These are phyloP conservation scores for Ogataea henricii DNA, from an alignment of 805 yeast genomes.

Conservation along the genomic window DNA sequence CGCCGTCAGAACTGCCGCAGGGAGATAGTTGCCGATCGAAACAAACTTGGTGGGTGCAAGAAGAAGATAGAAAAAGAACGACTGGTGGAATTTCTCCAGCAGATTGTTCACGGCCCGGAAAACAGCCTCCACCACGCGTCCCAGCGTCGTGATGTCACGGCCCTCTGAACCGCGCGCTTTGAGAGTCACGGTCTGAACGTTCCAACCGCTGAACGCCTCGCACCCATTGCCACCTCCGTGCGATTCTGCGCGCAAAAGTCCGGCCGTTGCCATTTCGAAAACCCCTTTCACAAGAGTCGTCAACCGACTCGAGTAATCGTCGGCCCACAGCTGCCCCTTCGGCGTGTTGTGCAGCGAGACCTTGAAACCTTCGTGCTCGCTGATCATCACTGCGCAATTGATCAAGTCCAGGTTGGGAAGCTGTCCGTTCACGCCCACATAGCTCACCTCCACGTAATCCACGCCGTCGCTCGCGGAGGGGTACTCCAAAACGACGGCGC, in stretches of 20 bases:
- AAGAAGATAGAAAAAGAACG: slow-evolving; percentile 88
- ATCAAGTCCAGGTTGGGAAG: slow-evolving; percentile 90
- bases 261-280: slow-evolving; percentile 68
- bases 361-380: slow-evolving; percentile 74
- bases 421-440: slow-evolving; percentile 93
- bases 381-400: slow-evolving; percentile 74
- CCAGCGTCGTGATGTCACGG: slow-evolving; percentile 85
- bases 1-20: slow-evolving; percentile 76
- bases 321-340: slow-evolving; percentile 44
- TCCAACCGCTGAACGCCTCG: slow-evolving; percentile 95
- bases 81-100: slow-evolving; percentile 94
- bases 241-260: slow-evolving; percentile 41
- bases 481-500: slow-evolving; percentile 83
- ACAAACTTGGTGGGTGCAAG: slow-evolving; percentile 79
- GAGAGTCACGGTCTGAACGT: slow-evolving; percentile 85
- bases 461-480: slow-evolving; percentile 64
- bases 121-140: slow-evolving; percentile 84
- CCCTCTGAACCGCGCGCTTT: slow-evolving; percentile 58
- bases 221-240: slow-evolving; percentile 54
- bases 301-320: slow-evolving; percentile 57
- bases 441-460: slow-evolving; percentile 70
- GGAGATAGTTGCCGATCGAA: slow-evolving; percentile 90
- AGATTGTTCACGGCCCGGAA: slow-evolving; percentile 89
- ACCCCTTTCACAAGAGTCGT: slow-evolving; percentile 65
- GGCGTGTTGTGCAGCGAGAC: slow-evolving; percentile 66